Percentiles rank a stretch among this genome's conserved stretches.
These are phyloP conservation scores for Tetrahymena thermophila DNA, from an alignment of 73 alveolate genomes.

Conservation along the genomic window DNA sequence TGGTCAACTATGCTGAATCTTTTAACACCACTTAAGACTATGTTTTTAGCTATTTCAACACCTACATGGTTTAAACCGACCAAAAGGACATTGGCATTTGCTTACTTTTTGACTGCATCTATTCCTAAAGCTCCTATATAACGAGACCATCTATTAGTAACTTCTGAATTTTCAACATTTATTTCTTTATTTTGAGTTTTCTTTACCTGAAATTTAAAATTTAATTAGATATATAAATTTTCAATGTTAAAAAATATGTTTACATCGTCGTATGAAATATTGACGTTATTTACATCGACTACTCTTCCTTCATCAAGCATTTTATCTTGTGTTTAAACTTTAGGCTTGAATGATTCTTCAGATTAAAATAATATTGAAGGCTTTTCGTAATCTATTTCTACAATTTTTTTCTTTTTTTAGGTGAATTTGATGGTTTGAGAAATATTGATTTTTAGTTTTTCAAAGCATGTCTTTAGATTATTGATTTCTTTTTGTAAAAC, in stretches of 20 bases:
- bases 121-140: slow-evolving; percentile 96
- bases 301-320: not conserved
- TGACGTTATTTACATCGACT: not conserved
- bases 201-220: not conserved
- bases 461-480: not conserved
- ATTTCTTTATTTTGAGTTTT: not conserved
- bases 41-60: slow-evolving; percentile 91
- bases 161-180: slow-evolving; percentile 72
- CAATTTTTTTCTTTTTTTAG: not conserved
- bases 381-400: not conserved
- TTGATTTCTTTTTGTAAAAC: not conserved
- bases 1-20: slow-evolving; percentile 74
- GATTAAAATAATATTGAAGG: not conserved
- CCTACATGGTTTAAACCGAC: slow-evolving; percentile 83
- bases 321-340: not conserved
- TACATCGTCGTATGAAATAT: not conserved
- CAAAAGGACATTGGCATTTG: slow-evolving; percentile 74
- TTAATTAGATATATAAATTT: too few relatives aligned
- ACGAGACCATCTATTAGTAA: slow-evolving; percentile 88
- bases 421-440: not conserved
- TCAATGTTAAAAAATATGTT: not conserved
- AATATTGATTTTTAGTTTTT: not conserved
- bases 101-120: slow-evolving; percentile 86
- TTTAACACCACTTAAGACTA: slow-evolving; percentile 89
- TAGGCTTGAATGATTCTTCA: not conserved